A percentile compares a stretch with the other conserved stretches of the same genome.
Conservation (phyloP, 805 yeast genomes). For the Brettanomyces custersianus region DNA sequence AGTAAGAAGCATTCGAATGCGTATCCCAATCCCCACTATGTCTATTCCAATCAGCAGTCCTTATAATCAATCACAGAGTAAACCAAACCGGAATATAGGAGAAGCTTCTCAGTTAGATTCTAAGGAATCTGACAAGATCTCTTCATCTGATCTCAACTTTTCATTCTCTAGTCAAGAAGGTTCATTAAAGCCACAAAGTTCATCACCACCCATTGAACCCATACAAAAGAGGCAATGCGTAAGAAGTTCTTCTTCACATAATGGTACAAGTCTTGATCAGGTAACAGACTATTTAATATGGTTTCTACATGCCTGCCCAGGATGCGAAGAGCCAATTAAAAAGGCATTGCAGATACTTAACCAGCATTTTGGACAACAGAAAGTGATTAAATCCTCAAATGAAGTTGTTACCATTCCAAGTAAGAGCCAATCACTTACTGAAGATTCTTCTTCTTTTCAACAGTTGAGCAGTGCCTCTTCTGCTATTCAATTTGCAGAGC, state of each 20-base stretch:
- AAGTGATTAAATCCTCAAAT: not conserved
- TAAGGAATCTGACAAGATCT: too few relatives aligned
- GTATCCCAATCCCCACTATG: too few relatives aligned
- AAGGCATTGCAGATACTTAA: not conserved
- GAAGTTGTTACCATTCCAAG: not conserved
- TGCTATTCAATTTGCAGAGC: not conserved
- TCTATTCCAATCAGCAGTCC: too few relatives aligned
- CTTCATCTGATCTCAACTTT: conserved; percentile 1
- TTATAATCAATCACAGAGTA: too few relatives aligned
- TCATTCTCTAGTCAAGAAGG: not conserved
- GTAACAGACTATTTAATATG: conserved; percentile 11
- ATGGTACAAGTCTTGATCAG: conserved; percentile 11
- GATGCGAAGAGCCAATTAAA: not conserved
- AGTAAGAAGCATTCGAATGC: too few relatives aligned
- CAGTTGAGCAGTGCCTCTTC: not conserved
- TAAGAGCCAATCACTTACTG: too few relatives aligned
- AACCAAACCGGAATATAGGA: too few relatives aligned
- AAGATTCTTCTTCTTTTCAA: too few relatives aligned
- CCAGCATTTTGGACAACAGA: not conserved
- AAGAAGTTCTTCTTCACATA: conserved; percentile 4
- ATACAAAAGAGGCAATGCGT: not conserved
- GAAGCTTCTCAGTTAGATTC: too few relatives aligned
- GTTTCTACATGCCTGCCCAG: conserved; percentile 9
- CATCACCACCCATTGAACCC: too few relatives aligned
- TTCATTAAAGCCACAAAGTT: too few relatives aligned